Base-by-base conservation (phyloP, 202 grass and related monocot genomes). In the Carex arenaria region DNA sequence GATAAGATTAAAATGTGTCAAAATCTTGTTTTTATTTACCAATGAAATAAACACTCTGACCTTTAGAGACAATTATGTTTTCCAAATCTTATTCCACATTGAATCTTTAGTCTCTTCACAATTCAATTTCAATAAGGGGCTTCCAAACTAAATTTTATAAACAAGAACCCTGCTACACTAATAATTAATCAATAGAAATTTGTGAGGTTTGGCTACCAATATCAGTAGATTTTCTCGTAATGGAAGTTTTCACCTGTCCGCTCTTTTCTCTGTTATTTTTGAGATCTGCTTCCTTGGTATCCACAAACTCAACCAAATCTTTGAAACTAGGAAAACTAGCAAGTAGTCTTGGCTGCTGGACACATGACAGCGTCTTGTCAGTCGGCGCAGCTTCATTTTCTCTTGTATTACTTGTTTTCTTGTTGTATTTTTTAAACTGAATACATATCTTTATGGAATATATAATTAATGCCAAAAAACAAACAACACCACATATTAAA, bases 401-500 rank as follows among this genome's bases (percentile, higher is more conserved):
- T 23, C 4, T 23, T 23, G 69, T 66, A 31, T 85, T 64, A 5
- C 28, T 56, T n/a, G 14, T 80, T 54, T 60, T 84, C 28, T n/a
- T 90, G 12, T 79, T 84, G 80, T 98, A 91, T 36, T 81, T 53
- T 34, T 63, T 87, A 18, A 86, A 95, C 30, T 93, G 89, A 83
- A 90, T 79, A 80, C 85, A 90, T n/a, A 93, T 15, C 26, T 88
- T 85, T 79, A 64, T 72, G 42, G 84, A 91, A 89, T 89, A 98
- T 43, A 93, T 65, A 1, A 89, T 32, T 2, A 98, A 90, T 8
- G 90, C 82, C 0, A 88, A 80, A 62, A 89, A 1, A 56, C 90
- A 98, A 85, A 89, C 75, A 11, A 90, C 67, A 51, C 89, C 90
- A 61, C 90, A 91, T 12, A 93, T 67, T 42, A 98, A 87, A 79